Conservation (phyloP, 352 stramenopile species). For the Pythium rishiriense region DNA sequence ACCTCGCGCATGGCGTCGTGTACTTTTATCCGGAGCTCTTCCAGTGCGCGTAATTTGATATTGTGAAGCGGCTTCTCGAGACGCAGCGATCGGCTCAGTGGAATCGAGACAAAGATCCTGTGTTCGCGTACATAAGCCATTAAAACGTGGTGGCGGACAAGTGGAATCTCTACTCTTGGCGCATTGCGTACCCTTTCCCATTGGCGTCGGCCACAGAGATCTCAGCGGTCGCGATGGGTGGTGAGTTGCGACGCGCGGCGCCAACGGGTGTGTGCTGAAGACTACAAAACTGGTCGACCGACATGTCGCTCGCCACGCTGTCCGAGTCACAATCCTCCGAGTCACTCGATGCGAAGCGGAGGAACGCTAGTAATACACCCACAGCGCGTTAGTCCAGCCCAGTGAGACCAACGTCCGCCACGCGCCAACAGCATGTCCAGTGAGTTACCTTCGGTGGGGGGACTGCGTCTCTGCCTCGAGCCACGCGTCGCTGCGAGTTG, state of each 20-base stretch:
- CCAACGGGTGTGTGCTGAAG: conserved; percentile 7
- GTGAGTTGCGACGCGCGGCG: not conserved
- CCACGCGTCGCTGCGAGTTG: conserved; percentile 12
- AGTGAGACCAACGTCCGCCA: no score
- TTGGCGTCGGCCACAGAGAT: conserved; percentile 5
- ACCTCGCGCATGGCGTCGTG: conserved; percentile 24
- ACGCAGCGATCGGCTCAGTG: conserved; percentile 8
- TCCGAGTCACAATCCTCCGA: conserved; percentile 33
- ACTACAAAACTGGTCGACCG: conserved; percentile 14
- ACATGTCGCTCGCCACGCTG: conserved; percentile 15
- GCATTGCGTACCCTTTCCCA: conserved; percentile 13
- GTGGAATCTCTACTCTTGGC: no score
- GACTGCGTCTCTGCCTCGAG: conserved; percentile 2
- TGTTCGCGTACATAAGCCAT: not conserved
- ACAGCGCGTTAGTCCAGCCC: no score
- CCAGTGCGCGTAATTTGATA: conserved; percentile 62
- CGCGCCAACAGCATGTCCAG: no score
- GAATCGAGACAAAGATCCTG: conserved; percentile 22
- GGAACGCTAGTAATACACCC: conserved; percentile 16
- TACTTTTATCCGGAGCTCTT: conserved; percentile 44
- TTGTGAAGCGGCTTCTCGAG: conserved; percentile 31
- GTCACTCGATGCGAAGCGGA: conserved; percentile 28
- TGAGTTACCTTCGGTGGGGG: conserved; percentile 6
- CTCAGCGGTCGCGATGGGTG: conserved; percentile 2
- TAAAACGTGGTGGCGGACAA: no score